These are phyloP conservation scores for Suillus lakei DNA, from an alignment of 768 basidiomycete genomes.

Conservation along the genomic window DNA sequence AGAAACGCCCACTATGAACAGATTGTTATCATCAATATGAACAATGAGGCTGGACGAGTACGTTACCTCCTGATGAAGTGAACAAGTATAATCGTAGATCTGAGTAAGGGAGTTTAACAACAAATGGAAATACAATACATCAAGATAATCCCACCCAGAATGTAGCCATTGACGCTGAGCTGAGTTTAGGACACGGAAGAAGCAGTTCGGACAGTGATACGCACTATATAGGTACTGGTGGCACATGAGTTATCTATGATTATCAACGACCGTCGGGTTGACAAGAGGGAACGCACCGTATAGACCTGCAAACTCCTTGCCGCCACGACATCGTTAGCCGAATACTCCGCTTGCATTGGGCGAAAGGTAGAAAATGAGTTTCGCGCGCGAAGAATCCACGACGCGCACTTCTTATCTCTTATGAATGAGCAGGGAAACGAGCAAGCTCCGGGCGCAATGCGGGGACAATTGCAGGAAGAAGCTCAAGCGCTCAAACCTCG, in stretches of 20 bases:
- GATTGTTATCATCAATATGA: not conserved
- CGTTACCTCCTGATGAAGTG: not conserved
- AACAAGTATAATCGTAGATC: conserved; percentile 3
- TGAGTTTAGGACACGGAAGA: not conserved
- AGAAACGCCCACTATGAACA: not conserved
- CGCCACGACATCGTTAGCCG: not conserved
- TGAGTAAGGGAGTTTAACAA: not conserved
- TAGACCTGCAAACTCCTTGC: not conserved
- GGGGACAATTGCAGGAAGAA: not conserved
- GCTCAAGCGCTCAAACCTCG: not conserved
- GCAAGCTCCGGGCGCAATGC: not conserved
- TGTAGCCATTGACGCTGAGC: conserved; percentile 5
- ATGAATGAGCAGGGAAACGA: not conserved
- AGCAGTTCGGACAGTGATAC: not conserved
- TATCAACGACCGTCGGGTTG: not conserved
- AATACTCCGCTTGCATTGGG: not conserved
- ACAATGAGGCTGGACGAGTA: too few relatives aligned
- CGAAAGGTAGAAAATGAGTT: too few relatives aligned
- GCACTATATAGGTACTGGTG: not conserved
- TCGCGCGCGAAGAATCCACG: not conserved
- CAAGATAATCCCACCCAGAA: not conserved
- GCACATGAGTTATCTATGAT: not conserved
- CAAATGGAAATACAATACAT: not conserved
- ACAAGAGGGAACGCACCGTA: not conserved
- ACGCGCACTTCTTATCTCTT: not conserved